Evolutionary conservation across 129 eudicot species (phyloP).

Genomic region (Pulicaria dysenterica): DNA sequence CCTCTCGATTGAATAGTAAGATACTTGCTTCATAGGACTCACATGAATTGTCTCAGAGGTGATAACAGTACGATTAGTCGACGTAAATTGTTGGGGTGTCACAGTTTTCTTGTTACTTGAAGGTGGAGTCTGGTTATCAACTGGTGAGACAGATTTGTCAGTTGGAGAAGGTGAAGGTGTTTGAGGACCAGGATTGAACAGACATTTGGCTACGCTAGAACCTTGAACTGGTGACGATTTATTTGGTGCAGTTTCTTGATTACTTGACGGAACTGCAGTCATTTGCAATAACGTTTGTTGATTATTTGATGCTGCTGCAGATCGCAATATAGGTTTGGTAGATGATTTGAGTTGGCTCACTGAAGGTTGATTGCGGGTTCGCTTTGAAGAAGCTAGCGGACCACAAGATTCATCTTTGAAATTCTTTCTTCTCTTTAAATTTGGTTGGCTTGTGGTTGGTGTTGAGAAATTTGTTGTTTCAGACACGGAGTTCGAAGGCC

Average conservation of each 20-base stretch:
- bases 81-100: slow-evolving; percentile 57
- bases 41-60: slow-evolving; percentile 79
- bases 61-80: slow-evolving; percentile 70
- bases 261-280: slow-evolving; percentile 32
- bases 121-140: slow-evolving; percentile 49
- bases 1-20: slow-evolving; percentile 66
- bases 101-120: slow-evolving; percentile 37
- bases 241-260: slow-evolving; percentile 31
- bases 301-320: slow-evolving; percentile 15
- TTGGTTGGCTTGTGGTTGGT: slow-evolving; percentile 39
- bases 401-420: slow-evolving; percentile 40
- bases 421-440: slow-evolving; percentile 46
- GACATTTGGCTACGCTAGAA: slow-evolving; percentile 75
- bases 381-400: slow-evolving; percentile 50
- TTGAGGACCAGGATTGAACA: slow-evolving; percentile 78
- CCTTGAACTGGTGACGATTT: slow-evolving; percentile 44
- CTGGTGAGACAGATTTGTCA: slow-evolving; percentile 60
- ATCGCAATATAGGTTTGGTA: slow-evolving; percentile 24
- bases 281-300: slow-evolving; percentile 18
- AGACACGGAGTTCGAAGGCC: slow-evolving; percentile 31
- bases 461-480: slow-evolving; percentile 45
- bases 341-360: not conserved
- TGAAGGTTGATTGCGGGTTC: slow-evolving; percentile 38
- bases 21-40: slow-evolving; percentile 76
- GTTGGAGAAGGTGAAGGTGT: slow-evolving; percentile 84